Evolutionary conservation across 2,329 filamentous ascomycete species (phyloP).

Genomic region (Zasmidium cellare): DNA sequence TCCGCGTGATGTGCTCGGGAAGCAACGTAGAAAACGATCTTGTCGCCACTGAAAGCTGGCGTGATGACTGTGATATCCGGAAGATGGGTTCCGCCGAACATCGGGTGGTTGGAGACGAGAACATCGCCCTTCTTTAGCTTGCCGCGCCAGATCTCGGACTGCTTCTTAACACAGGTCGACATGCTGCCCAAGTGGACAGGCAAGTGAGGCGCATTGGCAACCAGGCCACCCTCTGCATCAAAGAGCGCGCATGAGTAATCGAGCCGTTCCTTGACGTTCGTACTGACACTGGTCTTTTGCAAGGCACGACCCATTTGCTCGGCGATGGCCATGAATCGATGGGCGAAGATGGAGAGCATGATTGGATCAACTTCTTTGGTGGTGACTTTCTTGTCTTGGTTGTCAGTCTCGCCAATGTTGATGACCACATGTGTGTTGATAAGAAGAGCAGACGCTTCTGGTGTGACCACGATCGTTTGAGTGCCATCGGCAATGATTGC

Average conservation of each 20-base stretch:
- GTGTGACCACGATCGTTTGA: slow-evolving; percentile 89
- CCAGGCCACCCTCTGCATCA: slow-evolving; percentile 71
- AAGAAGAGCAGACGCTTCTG: slow-evolving; percentile 71
- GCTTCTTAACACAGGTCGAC: slow-evolving; percentile 79
- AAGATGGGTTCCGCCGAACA: slow-evolving; percentile 79
- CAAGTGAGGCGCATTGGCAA: slow-evolving; percentile 76
- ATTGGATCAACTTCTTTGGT: slow-evolving; percentile 70
- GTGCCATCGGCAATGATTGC: slow-evolving; percentile 85
- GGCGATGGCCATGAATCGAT: slow-evolving; percentile 82
- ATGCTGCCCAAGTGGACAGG: slow-evolving; percentile 81
- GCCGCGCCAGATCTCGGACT: slow-evolving; percentile 77
- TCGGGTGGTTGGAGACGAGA: slow-evolving; percentile 80
- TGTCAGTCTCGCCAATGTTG: slow-evolving; percentile 63
- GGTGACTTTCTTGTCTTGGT: slow-evolving; percentile 48
- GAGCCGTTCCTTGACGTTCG: slow-evolving; percentile 78
- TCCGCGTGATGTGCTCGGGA: slow-evolving; percentile 81
- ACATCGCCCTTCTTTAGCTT: slow-evolving; percentile 78
- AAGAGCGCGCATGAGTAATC: slow-evolving; percentile 85
- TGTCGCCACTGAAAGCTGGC: slow-evolving; percentile 72
- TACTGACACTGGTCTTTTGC: slow-evolving; percentile 77
- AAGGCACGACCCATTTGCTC: slow-evolving; percentile 80
- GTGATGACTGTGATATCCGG: slow-evolving; percentile 82
- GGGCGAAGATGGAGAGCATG: slow-evolving; percentile 74
- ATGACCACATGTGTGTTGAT: slow-evolving; percentile 88
- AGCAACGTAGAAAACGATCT: slow-evolving; percentile 80